A percentile compares a stretch with the other conserved stretches of the same genome.
phyloP scores from a whole-genome alignment of 352 stramenopile species.

The Hyaloperonospora arabidopsidis region DNA sequence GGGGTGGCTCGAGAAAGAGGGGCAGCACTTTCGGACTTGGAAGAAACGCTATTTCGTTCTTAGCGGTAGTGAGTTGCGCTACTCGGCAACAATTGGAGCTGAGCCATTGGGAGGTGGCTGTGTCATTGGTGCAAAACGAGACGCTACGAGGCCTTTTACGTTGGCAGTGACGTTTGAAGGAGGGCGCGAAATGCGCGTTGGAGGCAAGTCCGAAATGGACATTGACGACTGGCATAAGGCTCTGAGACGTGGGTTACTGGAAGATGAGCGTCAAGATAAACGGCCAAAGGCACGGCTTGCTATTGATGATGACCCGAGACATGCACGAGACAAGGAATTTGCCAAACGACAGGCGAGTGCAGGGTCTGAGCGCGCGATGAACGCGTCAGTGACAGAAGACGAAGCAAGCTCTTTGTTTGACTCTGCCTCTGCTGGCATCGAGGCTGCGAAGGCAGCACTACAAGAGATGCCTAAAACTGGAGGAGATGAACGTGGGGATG shows the following conservation, averaged over 20 bases:
- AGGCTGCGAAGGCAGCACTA: constrained; percentile 12
- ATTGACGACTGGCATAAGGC: constrained; percentile 69
- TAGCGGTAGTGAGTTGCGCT: constrained; percentile 49
- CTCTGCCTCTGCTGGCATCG: constrained; percentile 6
- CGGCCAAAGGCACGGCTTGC: constrained; percentile 16
- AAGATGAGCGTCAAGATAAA: constrained; percentile 28
- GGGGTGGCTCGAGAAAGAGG: constrained; percentile 70
- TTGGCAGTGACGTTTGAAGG: constrained; percentile 56
- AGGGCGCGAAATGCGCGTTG: constrained; percentile 57
- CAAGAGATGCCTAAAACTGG: constrained; percentile 19
- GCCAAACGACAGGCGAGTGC: constrained; percentile 25
- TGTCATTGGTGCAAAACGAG: constrained; percentile 48
- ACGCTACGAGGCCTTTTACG: constrained; percentile 53
- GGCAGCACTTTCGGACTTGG: constrained; percentile 57
- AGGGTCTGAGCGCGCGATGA: constrained; percentile 13
- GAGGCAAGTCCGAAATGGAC: constrained; percentile 51
- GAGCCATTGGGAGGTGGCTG: constrained; percentile 40
- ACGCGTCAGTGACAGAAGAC: constrained; percentile 20
- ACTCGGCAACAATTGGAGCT: constrained; percentile 45
- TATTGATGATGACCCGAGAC: constrained; percentile 24
- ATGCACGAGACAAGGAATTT: constrained; percentile 24
- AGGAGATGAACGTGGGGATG: constrained; percentile 9
- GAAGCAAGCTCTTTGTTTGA: constrained; percentile 29
- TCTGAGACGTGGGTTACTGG: constrained; percentile 35
- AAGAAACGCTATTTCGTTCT: constrained; percentile 74